Evolutionary conservation across 306 rosid species (phyloP).

Genomic region (Comarum palustre): DNA sequence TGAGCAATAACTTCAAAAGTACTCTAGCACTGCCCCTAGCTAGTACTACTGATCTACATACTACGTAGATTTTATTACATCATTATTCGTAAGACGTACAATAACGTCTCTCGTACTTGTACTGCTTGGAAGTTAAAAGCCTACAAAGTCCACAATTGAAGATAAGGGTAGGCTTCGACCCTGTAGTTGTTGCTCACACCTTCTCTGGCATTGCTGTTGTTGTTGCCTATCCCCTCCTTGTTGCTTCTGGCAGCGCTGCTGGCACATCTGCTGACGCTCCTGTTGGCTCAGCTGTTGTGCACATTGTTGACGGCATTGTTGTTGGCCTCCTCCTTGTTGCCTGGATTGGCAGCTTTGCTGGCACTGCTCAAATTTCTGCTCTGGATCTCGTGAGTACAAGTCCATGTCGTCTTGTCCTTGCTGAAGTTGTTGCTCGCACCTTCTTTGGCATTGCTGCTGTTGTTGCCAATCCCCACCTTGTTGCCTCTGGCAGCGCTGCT

Average conservation of each 20-base stretch:
- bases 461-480: not conserved
- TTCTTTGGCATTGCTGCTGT: not conserved
- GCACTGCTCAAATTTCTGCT: constrained; percentile 4
- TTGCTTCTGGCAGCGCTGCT: not conserved
- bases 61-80: not conserved
- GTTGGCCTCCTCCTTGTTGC: not conserved
- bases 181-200: not conserved
- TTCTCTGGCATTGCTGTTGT: not conserved
- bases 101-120: not conserved
- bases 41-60: not conserved
- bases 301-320: not conserved
- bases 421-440: constrained; percentile 1
- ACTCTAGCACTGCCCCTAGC: not conserved
- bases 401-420: not conserved
- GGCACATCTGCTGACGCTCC: not conserved
- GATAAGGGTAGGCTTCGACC: not conserved
- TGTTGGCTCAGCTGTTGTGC: not conserved
- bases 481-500: not conserved
- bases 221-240: not conserved
- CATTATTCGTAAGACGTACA: not conserved
- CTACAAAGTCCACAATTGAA: not conserved
- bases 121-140: not conserved
- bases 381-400: not conserved
- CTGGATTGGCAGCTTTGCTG: not conserved
- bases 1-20: not conserved